Conservation (phyloP, 1,139 yeast species). For the Candida tunisiensis region DNA sequence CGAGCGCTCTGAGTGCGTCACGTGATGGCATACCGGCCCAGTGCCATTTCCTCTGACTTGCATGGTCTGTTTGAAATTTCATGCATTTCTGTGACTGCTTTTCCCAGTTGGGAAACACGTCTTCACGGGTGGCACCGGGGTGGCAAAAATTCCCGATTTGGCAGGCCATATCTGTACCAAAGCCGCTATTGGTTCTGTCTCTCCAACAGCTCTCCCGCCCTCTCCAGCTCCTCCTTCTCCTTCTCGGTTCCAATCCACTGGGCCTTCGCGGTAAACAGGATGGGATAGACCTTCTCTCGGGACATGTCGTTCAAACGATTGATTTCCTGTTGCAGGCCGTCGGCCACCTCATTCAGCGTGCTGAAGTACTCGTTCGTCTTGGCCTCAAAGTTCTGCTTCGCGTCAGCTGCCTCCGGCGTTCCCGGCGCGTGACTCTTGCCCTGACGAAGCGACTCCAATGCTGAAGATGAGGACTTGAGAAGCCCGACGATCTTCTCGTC, state of each 20-base stretch:
- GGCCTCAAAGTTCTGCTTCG: constrained; percentile 16
- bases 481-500: constrained; percentile 23
- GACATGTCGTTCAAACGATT: constrained; percentile 22
- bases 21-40: background rate
- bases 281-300: constrained; percentile 21
- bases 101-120: background rate
- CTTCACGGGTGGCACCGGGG: background rate
- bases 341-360: constrained; percentile 19
- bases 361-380: constrained; percentile 14
- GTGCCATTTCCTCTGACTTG: background rate
- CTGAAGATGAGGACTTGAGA: constrained; percentile 22
- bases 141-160: background rate
- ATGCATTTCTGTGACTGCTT: background rate
- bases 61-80: background rate
- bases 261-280: constrained; percentile 19
- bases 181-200: background rate
- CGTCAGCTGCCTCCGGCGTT: constrained; percentile 11
- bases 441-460: constrained; percentile 20
- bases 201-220: constrained; percentile 6
- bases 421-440: constrained; percentile 17
- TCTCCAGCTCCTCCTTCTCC: constrained; percentile 16
- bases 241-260: constrained; percentile 18
- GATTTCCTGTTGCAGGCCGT: constrained; percentile 23
- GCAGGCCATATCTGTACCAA: background rate
- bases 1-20: constrained; percentile 2